phyloP scores from a whole-genome alignment of 805 yeast genomes.

The Wickerhamomyces chambardii region DNA sequence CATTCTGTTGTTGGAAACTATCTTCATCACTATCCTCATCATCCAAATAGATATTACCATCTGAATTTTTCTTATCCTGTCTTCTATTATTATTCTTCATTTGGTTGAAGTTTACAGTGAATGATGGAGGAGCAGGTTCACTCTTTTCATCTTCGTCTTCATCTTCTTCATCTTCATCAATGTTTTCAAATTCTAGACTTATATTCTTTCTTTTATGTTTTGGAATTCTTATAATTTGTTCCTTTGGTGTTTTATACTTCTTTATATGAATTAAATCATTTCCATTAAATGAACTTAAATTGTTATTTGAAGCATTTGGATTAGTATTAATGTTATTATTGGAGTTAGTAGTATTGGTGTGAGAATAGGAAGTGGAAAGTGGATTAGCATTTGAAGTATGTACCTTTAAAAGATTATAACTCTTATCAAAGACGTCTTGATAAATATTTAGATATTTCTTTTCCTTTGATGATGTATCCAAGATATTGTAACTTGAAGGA shows the following conservation, averaged over 20 bases:
- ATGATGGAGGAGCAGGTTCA: constrained; percentile 16
- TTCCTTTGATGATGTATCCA: neutral
- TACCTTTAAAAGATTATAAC: neutral
- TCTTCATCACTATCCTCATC: neutral
- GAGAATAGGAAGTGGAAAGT: too few relatives aligned
- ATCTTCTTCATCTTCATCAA: constrained; percentile 3
- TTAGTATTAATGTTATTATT: too few relatives aligned
- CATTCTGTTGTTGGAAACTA: too few relatives aligned
- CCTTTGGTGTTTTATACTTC: constrained; percentile 11
- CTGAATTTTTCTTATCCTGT: neutral
- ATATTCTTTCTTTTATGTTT: constrained; percentile 1
- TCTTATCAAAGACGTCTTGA: neutral
- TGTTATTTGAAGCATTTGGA: too few relatives aligned
- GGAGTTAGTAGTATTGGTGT: too few relatives aligned
- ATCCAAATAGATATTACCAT: constrained; percentile 1
- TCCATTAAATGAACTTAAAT: neutral
- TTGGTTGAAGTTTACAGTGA: constrained; percentile 9
- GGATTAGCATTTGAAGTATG: neutral
- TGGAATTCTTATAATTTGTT: constrained; percentile 16
- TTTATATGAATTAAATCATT: constrained; percentile 10
- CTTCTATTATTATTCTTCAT: neutral
- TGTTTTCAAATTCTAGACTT: neutral
- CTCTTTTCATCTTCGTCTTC: constrained; percentile 2
- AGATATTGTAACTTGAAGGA: neutral
- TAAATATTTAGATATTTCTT: too few relatives aligned